Evolutionary conservation across 306 rosid genomes (phyloP), one percentile per base, ranked within the genome.

Genomic region (Acacia acuminata): DNA sequence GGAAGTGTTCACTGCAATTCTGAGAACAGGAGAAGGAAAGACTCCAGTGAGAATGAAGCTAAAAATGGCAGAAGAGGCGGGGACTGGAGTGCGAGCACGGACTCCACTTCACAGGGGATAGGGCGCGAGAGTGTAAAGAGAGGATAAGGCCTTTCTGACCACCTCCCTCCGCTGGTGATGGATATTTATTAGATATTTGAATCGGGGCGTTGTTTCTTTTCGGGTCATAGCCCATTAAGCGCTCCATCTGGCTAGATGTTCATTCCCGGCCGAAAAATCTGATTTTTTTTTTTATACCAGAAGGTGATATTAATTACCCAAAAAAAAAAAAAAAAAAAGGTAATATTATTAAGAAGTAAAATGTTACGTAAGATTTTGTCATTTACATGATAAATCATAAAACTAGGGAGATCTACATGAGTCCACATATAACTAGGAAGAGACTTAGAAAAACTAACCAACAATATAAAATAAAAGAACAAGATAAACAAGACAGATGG

Each of bases 81-180:
- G 55, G 48, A 51, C n/a, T 36, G 25, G 14, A 19, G 8, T 34
- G 36, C 2, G 7, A 8, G 30, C 20, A 22, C 55, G 27, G 8
- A 30, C 22, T 47, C 3, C 2, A 13, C n/a, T 45, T 12, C 6
- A 34, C 51, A 30, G 53, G 17, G 24, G 40, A 78, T 66, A 69
- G 77, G 69, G 83, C 2, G 77, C 22, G 70, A 12, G 55, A 50
- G 8, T 24, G 14, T 74, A 63, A 11, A 7, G 71, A 65, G 81
- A 36, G 73, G 77, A 85, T 82, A 79, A 79, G 82, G 84, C 93
- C 86, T 82, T 78, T 44, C 73, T 60, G 71, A 76, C 87, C 91
- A 84, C 90, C 85, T 71, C 77, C 85, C 53, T 73, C 22, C 3
- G 47, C 38, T 56, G 6, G 16, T 14, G 25, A 4, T 1, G 17